phyloP scores from a whole-genome alignment of 305 asterid species.

The Fraxinus xanthoxyloides region DNA sequence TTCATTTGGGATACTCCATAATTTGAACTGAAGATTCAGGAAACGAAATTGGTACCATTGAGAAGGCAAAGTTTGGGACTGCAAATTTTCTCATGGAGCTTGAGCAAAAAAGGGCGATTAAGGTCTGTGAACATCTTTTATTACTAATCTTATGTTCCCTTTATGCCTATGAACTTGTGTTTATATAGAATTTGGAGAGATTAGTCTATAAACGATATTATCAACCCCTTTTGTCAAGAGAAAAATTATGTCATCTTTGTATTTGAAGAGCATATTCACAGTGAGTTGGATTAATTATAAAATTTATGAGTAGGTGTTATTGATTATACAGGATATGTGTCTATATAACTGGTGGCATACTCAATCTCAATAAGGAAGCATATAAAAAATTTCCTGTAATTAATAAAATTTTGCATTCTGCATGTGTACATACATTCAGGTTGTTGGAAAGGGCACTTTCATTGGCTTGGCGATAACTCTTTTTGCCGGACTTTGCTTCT shows the following conservation, averaged over 20 bases:
- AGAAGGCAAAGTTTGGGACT: conserved; percentile 43
- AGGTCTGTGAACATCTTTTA: conserved; percentile 29
- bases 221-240: neutral
- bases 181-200: neutral
- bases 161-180: neutral
- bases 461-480: conserved; percentile 45
- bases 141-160: neutral
- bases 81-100: conserved; percentile 45
- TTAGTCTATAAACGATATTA: neutral
- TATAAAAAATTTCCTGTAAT: neutral
- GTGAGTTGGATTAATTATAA: neutral
- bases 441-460: conserved; percentile 45
- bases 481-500: conserved; percentile 55
- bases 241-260: neutral
- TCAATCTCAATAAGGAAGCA: neutral
- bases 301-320: neutral
- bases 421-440: conserved; percentile 28
- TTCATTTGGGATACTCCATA: neutral
- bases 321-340: neutral
- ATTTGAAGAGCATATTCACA: neutral
- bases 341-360: neutral
- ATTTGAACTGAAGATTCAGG: conserved; percentile 20
- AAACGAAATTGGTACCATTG: conserved; percentile 10
- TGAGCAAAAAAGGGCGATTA: conserved; percentile 44
- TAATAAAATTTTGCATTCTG: neutral